Conservation (phyloP, 2,329 filamentous ascomycete species). For the Aspergillus pseudoglaucus region DNA sequence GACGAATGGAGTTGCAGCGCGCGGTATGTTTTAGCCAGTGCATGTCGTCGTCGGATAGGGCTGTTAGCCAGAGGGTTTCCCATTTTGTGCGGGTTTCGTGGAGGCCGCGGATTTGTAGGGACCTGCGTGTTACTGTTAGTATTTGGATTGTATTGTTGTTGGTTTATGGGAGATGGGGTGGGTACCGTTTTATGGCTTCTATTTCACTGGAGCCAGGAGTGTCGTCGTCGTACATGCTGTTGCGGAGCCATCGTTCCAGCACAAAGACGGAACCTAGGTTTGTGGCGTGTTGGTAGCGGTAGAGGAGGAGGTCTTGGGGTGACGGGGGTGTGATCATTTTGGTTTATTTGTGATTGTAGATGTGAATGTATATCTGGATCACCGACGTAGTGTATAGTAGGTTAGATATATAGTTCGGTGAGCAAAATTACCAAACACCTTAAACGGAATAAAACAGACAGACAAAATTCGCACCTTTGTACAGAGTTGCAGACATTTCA, state of each 20-base stretch:
- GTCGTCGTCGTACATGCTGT: conserved; percentile 42
- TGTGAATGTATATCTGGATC: too few relatives aligned
- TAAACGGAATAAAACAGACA: too few relatives aligned
- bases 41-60: conserved; percentile 47
- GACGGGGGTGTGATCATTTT: conserved; percentile 10
- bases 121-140: conserved; percentile 18
- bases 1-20: conserved; percentile 51
- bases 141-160: conserved; percentile 2
- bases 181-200: conserved; percentile 42
- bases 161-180: neutral
- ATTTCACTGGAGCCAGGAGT: conserved; percentile 44
- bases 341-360: too few relatives aligned
- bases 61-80: conserved; percentile 49
- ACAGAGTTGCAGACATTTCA: too few relatives aligned
- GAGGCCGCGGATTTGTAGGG: conserved; percentile 42
- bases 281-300: conserved; percentile 54
- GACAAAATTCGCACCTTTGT: too few relatives aligned
- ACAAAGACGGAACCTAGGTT: conserved; percentile 56
- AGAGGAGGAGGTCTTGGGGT: conserved; percentile 35
- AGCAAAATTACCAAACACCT: too few relatives aligned
- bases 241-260: conserved; percentile 53
- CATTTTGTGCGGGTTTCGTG: conserved; percentile 45
- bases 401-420: too few relatives aligned
- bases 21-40: conserved; percentile 48
- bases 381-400: too few relatives aligned